Evolutionary conservation across 2,329 filamentous ascomycete genomes (phyloP).

Genomic region (Myriosclerotinia curreyana): DNA sequence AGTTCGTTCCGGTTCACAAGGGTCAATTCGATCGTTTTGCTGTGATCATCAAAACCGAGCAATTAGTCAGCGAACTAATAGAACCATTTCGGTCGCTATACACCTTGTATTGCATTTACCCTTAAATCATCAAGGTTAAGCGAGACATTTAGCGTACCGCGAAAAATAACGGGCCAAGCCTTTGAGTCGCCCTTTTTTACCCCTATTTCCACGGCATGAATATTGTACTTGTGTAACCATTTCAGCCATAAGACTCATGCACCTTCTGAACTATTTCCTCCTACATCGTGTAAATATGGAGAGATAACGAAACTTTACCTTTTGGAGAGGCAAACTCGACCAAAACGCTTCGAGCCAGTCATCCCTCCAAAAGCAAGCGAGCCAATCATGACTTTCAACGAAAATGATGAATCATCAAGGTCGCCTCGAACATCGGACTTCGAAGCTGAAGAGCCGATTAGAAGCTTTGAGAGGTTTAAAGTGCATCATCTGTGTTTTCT

Average conservation of each 20-base stretch:
- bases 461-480: neutral
- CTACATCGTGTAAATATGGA: neutral
- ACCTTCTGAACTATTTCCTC: neutral
- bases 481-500: neutral
- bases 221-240: neutral
- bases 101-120: neutral
- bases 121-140: neutral
- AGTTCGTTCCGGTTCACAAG: neutral
- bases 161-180: neutral
- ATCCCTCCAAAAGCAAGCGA: neutral
- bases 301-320: neutral
- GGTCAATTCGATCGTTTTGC: fast-evolving
- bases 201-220: neutral
- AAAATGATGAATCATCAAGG: neutral
- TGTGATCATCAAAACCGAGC: neutral
- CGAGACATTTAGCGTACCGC: neutral
- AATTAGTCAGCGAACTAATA: neutral
- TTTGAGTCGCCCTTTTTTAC: neutral
- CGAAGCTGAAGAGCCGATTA: neutral
- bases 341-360: neutral
- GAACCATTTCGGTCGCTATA: neutral
- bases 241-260: neutral
- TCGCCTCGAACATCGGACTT: too few species aligned
- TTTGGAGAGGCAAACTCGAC: neutral
- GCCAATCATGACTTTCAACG: neutral